Percentiles rank a stretch among this genome's conserved stretches.
Conservation (phyloP, 805 yeast genomes). For the Schizosaccharomyces cryophilus region DNA sequence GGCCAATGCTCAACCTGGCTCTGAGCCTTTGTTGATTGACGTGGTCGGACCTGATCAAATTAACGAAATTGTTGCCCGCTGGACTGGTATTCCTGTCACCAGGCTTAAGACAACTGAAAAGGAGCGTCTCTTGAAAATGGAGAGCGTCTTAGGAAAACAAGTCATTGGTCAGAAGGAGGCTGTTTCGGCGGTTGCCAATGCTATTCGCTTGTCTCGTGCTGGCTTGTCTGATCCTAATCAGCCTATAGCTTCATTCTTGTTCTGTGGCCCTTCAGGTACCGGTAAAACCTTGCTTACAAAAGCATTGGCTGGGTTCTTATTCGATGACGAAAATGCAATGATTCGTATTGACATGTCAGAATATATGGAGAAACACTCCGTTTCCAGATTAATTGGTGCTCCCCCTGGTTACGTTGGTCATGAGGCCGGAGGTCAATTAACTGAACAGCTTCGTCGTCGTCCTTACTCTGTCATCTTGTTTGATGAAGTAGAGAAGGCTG, state of each 20-base stretch:
- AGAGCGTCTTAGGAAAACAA: conserved; percentile 47
- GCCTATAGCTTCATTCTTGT: conserved; percentile 71
- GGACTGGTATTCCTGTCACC: conserved; percentile 90
- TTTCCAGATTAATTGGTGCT: conserved; percentile 83
- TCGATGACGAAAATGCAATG: conserved; percentile 90
- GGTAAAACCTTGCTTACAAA: conserved; percentile 97
- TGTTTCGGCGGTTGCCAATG: conserved; percentile 85
- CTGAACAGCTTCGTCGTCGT: conserved; percentile 70
- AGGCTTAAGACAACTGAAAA: conserved; percentile 91
- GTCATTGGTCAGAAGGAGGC: conserved; percentile 95
- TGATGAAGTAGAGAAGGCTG: conserved; percentile 96
- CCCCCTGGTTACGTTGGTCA: conserved; percentile 95
- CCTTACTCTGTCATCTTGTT: conserved; percentile 92
- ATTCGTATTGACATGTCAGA: conserved; percentile 95
- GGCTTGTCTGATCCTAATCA: conserved; percentile 91
- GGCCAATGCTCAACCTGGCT: conserved; percentile 15
- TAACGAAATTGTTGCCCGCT: conserved; percentile 88
- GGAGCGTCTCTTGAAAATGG: conserved; percentile 83
- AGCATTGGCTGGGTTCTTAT: conserved; percentile 84
- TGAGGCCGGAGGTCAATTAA: conserved; percentile 90
- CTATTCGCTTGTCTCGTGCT: conserved; percentile 76
- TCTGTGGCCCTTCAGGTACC: conserved; percentile 86
- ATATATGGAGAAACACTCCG: conserved; percentile 82
- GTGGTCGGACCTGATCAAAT: conserved; percentile 81
- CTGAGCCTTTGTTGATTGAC: conserved; percentile 49